Evolutionary conservation across 2,329 filamentous ascomycete species (phyloP).

Genomic region (Fusarium kyushuense): DNA sequence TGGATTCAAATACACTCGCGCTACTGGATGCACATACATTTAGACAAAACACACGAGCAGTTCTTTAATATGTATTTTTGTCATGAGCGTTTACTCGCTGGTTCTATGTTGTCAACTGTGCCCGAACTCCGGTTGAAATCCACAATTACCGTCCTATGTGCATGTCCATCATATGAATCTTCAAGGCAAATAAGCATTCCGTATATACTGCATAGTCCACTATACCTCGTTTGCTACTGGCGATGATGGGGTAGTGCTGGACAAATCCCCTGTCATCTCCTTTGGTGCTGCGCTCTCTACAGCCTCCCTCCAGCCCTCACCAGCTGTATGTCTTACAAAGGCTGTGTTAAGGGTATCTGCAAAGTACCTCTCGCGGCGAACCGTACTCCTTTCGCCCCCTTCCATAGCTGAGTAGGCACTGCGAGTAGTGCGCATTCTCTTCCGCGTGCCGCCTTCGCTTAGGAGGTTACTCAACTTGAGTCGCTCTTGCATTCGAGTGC

Average conservation of each 20-base stretch:
- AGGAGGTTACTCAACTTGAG: conserved; percentile 71
- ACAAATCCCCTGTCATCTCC: conserved; percentile 27
- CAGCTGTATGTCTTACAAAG: conserved; percentile 74
- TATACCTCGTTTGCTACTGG: conserved; percentile 21
- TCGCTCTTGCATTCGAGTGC: conserved; percentile 75
- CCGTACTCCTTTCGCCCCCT: conserved; percentile 74
- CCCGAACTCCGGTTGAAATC: conserved; percentile 24
- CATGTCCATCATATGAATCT: conserved; percentile 10
- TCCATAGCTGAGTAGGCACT: conserved; percentile 82
- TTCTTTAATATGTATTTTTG: conserved; percentile 9
- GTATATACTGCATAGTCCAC: conserved; percentile 22
- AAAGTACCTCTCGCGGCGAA: conserved; percentile 80
- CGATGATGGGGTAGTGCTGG: conserved; percentile 36
- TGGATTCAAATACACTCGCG: conserved; percentile 12
- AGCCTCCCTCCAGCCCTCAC: conserved; percentile 55
- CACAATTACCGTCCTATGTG: conserved; percentile 13
- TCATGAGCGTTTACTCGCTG: conserved; percentile 13
- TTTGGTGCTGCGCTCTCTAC: conserved; percentile 29
- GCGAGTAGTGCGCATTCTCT: conserved; percentile 76
- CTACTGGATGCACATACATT: neutral
- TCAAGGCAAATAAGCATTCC: conserved; percentile 1
- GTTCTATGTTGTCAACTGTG: conserved; percentile 19
- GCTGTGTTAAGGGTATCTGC: conserved; percentile 68
- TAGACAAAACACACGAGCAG: neutral
- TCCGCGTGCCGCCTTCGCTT: conserved; percentile 65